Evolutionary conservation across 192 early-diverging fungal genomes (phyloP), one percentile per base, ranked within the genome.

Genomic region (Podochytrium sp.): DNA sequence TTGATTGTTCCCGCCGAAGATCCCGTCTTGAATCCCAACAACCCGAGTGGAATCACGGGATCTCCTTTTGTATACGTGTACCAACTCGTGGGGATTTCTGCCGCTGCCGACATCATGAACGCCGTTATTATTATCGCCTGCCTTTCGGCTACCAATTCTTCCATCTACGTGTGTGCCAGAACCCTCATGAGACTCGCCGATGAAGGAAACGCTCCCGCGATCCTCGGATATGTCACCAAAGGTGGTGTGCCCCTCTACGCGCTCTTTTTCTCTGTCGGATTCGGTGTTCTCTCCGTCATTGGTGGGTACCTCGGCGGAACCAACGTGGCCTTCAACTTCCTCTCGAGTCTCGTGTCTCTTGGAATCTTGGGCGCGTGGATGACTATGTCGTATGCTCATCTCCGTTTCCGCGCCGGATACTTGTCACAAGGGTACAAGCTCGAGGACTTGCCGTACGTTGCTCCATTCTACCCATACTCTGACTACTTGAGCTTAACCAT

Each of bases 121-220:
- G 91, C 85, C 37, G 87, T 92, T 40, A 86, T 90, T 33, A 43
- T 92, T 25, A 88, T 86, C 47, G 88, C 90, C 35, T 85, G 90
- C 3, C 53, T 91, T 23, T 92, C 90, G 0, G 91, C 92, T n/a
- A 85, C 87, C 58, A 93, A 92, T 79, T 92, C 91, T 34, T 84
- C 88, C 27, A 76, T 93, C 41, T 93, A 91, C 79, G 89, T 88
- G 4, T 88, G 84, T 2, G 87, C 86, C 20, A 72, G 92, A 32
- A 89, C 88, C 6, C 63, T 93, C 16, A 85, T 83, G 69, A 80
- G 85, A 74, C 66, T 92, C 20, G 82, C 90, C 7, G 69, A 66
- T 6, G 85, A 91, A 56, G 87, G 90, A 51, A 80, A 88, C 59
- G 92, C 90, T 0, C 91, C 91, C 4, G 50, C 66, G 2, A 34